Percentiles rank a stretch among this genome's conserved stretches.
Evolutionary conservation across 306 rosid genomes (phyloP).

Genomic region (Nissolia schottii): DNA sequence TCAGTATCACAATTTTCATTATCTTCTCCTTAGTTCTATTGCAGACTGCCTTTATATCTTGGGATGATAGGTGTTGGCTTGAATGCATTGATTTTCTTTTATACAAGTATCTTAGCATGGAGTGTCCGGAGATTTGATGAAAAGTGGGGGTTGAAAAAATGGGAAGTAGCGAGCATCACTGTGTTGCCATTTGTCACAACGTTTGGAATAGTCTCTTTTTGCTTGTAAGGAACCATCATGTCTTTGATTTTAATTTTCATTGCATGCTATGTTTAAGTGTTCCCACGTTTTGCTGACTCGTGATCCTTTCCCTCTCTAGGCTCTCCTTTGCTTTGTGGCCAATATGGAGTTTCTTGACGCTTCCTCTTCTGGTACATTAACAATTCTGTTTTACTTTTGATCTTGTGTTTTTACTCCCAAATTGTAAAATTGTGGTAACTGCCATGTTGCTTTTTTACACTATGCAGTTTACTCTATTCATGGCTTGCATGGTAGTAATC

Average conservation of each 20-base stretch:
- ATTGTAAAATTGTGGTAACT: slow-evolving; percentile 21
- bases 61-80: slow-evolving; percentile 80
- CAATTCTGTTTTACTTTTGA: neutral
- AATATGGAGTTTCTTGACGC: slow-evolving; percentile 85
- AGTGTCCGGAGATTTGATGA: slow-evolving; percentile 75
- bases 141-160: slow-evolving; percentile 83
- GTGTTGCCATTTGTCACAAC: slow-evolving; percentile 76
- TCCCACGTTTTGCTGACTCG: slow-evolving; percentile 30
- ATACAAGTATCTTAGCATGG: slow-evolving; percentile 77
- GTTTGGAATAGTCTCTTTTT: slow-evolving; percentile 77
- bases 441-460: slow-evolving; percentile 20
- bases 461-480: slow-evolving; percentile 97
- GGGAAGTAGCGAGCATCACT: slow-evolving; percentile 74
- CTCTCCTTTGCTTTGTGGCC: slow-evolving; percentile 95
- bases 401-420: neutral
- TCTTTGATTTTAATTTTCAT: neutral
- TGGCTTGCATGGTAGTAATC: slow-evolving; percentile 90
- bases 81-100: slow-evolving; percentile 67
- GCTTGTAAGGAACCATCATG: slow-evolving; percentile 58
- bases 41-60: slow-evolving; percentile 87
- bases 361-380: slow-evolving; percentile 86
- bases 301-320: slow-evolving; percentile 33
- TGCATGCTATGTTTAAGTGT: neutral
- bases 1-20: slow-evolving; percentile 16
- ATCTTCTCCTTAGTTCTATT: slow-evolving; percentile 30